Conservation (phyloP, 1,139 yeast genomes). For the Pichiaceae sp. region DNA sequence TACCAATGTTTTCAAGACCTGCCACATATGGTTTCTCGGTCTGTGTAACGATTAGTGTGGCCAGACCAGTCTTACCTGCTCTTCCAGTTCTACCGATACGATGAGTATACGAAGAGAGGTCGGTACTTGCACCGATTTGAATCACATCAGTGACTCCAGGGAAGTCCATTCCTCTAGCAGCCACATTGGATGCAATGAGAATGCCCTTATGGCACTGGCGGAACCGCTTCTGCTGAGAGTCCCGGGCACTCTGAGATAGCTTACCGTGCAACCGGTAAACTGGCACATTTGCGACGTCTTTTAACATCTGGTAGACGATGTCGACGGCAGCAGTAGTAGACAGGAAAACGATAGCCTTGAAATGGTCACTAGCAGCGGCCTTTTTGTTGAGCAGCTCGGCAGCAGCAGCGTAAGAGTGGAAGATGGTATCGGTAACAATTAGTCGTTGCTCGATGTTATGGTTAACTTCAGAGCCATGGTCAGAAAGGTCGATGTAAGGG, state of each 20-base stretch:
- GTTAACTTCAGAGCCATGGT: slow-evolving; percentile 52
- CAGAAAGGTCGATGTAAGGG: slow-evolving; percentile 68
- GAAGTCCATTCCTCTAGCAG: slow-evolving; percentile 95
- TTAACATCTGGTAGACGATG: slow-evolving; percentile 33
- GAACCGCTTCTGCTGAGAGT: slow-evolving; percentile 47
- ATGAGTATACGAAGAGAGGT: slow-evolving; percentile 75
- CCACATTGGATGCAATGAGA: slow-evolving; percentile 83
- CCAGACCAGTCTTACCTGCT: slow-evolving; percentile 75
- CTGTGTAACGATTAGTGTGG: slow-evolving; percentile 42
- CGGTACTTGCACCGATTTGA: slow-evolving; percentile 71
- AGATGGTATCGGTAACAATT: slow-evolving; percentile 38
- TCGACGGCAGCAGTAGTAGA: slow-evolving; percentile 72
- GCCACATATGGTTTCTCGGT: slow-evolving; percentile 41
- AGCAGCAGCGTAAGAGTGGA: slow-evolving; percentile 46
- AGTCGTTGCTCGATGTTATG: slow-evolving; percentile 68
- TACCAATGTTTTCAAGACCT: slow-evolving; percentile 39
- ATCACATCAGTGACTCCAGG: slow-evolving; percentile 76
- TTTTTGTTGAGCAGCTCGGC: slow-evolving; percentile 36
- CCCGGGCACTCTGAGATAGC: slow-evolving; percentile 58
- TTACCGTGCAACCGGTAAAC: slow-evolving; percentile 51
- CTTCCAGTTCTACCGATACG: slow-evolving; percentile 96
- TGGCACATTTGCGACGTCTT: slow-evolving; percentile 17
- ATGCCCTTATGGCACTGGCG: slow-evolving; percentile 44
- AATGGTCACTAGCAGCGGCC: slow-evolving; percentile 25
- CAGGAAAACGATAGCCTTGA: slow-evolving; percentile 75